Conservation (phyloP, 2,329 filamentous ascomycete species). For the Purpureocillium takamizusanense region DNA sequence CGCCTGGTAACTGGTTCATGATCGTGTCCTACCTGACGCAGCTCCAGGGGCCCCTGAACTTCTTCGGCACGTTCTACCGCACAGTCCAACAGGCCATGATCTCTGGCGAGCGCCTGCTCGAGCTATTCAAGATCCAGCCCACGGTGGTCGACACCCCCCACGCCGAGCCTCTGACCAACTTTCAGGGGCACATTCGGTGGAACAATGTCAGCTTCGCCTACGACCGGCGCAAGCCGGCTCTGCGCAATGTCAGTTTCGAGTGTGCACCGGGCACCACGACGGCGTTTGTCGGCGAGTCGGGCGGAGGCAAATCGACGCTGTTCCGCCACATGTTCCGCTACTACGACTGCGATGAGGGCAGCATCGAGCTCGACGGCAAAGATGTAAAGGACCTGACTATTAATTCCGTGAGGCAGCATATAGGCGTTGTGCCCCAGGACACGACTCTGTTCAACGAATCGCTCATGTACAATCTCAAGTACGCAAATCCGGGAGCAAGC, state of each 20-base stretch:
- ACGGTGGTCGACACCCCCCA: slow-evolving; percentile 73
- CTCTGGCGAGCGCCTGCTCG: slow-evolving; percentile 87
- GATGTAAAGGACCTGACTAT: slow-evolving; percentile 84
- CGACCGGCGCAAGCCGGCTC: slow-evolving; percentile 73
- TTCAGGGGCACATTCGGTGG: slow-evolving; percentile 77
- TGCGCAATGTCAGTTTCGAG: slow-evolving; percentile 76
- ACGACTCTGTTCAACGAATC: slow-evolving; percentile 92
- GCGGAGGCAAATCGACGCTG: slow-evolving; percentile 92
- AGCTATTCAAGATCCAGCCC: slow-evolving; percentile 92
- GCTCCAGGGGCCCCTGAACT: slow-evolving; percentile 72
- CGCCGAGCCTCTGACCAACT: slow-evolving; percentile 54
- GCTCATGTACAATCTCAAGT: slow-evolving; percentile 89
- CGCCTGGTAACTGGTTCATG: slow-evolving; percentile 62
- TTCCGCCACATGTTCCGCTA: slow-evolving; percentile 95
- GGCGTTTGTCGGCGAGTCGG: slow-evolving; percentile 91
- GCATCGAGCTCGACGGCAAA: slow-evolving; percentile 74
- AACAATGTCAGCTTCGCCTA: slow-evolving; percentile 88
- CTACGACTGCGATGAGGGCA: slow-evolving; percentile 76
- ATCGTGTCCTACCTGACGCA: slow-evolving; percentile 73
- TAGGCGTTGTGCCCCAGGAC: slow-evolving; percentile 95
- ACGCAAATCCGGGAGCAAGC: slow-evolving; percentile 72
- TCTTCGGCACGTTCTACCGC: slow-evolving; percentile 90
- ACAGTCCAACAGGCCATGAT: slow-evolving; percentile 97
- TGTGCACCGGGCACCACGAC: slow-evolving; percentile 88
- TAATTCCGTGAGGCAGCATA: slow-evolving; percentile 82